These are phyloP conservation scores for Paraglomus brasilianum DNA, from an alignment of 192 early-diverging fungal species.

Conservation along the genomic window DNA sequence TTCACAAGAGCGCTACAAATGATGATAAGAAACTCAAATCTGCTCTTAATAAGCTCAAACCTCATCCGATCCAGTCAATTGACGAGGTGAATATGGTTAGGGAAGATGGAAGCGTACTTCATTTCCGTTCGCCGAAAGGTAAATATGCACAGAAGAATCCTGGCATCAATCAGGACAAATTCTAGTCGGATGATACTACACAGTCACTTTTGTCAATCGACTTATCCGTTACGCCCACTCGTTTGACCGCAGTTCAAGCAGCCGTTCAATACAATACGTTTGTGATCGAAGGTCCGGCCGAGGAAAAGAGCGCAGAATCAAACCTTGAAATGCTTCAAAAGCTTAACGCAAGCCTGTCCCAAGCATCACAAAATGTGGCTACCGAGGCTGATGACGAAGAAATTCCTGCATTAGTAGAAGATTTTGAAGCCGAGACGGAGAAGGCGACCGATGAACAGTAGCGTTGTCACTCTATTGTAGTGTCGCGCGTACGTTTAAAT, in stretches of 20 bases:
- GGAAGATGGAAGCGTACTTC: conserved; percentile 87
- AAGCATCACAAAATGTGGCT: conserved; percentile 82
- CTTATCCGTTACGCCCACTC: background rate
- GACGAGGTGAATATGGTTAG: conserved; percentile 99
- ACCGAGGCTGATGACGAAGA: conserved; percentile 89
- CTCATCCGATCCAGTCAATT: conserved; percentile 79
- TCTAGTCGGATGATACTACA: background rate
- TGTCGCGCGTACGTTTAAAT: too few species aligned
- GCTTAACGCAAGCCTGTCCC: conserved; percentile 79
- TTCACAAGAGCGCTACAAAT: conserved; percentile 53
- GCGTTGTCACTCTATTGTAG: background rate
- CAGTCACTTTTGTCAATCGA: background rate
- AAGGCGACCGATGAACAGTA: background rate
- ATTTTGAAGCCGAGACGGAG: conserved; percentile 50
- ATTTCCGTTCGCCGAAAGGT: conserved; percentile 90
- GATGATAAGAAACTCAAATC: conserved; percentile 96
- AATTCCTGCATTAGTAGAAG: conserved; percentile 90
- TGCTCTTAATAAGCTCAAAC: conserved; percentile 88
- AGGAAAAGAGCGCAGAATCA: conserved; percentile 85
- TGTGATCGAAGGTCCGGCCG: conserved; percentile 82
- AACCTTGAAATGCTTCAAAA: conserved; percentile 78
- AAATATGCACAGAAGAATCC: conserved; percentile 25
- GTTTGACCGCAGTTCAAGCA: conserved; percentile 24
- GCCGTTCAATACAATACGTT: conserved; percentile 85
- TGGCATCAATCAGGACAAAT: background rate